A percentile compares a stretch with the other conserved stretches of the same genome.
Conservation (phyloP, 2,329 filamentous ascomycete genomes). For the Fusarium cicatricum region DNA sequence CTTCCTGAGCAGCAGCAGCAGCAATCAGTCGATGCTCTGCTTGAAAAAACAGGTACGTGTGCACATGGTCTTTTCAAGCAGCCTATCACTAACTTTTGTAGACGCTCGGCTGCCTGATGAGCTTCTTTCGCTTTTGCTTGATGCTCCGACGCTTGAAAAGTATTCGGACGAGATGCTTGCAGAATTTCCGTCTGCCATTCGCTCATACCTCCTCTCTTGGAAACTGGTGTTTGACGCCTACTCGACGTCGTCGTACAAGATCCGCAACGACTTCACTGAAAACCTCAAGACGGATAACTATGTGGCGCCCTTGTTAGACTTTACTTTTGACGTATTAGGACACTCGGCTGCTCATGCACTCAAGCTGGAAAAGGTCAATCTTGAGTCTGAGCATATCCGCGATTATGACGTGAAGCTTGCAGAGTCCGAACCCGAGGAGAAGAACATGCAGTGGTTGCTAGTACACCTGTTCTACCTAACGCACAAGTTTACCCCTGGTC, state of each 20-base stretch:
- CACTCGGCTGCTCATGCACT: slow-evolving; percentile 77
- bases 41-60: slow-evolving; percentile 69
- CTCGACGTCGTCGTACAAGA: slow-evolving; percentile 77
- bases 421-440: slow-evolving; percentile 69
- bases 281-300: slow-evolving; percentile 79
- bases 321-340: slow-evolving; percentile 85
- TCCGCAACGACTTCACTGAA: slow-evolving; percentile 82
- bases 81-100: slow-evolving; percentile 23
- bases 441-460: slow-evolving; percentile 82
- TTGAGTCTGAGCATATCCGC: slow-evolving; percentile 64
- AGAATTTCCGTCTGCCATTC: slow-evolving; percentile 73
- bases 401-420: slow-evolving; percentile 61
- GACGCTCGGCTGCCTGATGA: slow-evolving; percentile 82
- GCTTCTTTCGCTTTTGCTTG: slow-evolving; percentile 81
- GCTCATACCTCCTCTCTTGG: slow-evolving; percentile 89
- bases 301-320: slow-evolving; percentile 74
- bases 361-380: slow-evolving; percentile 74
- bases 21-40: slow-evolving; percentile 77
- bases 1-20: slow-evolving; percentile 82
- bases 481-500: slow-evolving; percentile 77
- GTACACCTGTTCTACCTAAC: slow-evolving; percentile 86
- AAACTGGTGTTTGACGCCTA: slow-evolving; percentile 89
- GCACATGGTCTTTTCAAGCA: accelerated
- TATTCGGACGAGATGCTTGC: slow-evolving; percentile 72
- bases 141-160: slow-evolving; percentile 75